Conservation (phyloP, 352 stramenopile species). For the Globisporangium takayamanum region DNA sequence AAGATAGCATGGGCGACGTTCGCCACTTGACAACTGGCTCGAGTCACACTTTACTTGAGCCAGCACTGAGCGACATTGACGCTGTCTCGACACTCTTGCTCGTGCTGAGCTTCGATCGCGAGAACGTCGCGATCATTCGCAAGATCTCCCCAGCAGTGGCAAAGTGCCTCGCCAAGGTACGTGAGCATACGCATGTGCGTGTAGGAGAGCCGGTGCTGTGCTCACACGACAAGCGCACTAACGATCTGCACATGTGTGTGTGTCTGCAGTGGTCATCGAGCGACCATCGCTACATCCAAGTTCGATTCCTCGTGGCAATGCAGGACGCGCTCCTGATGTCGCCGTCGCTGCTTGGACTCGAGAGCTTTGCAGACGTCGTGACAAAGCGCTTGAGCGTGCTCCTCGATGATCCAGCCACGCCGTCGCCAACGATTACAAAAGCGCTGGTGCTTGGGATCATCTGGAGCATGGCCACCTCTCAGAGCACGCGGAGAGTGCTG, state of each 20-base stretch:
- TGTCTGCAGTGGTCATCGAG: neutral
- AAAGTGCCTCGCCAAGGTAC: neutral
- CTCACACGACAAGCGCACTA: neutral
- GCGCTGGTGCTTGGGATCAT: conserved; percentile 3
- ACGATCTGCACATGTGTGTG: neutral
- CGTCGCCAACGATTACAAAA: neutral
- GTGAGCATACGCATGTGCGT: neutral
- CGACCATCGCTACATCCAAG: conserved; percentile 1
- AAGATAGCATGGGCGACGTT: neutral
- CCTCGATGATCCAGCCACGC: neutral
- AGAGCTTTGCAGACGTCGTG: neutral
- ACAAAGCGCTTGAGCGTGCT: neutral
- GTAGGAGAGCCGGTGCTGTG: neutral
- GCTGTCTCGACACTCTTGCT: conserved; percentile 1
- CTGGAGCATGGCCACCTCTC: conserved; percentile 1
- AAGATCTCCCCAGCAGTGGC: neutral
- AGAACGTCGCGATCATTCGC: neutral
- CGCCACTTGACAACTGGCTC: neutral
- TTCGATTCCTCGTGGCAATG: conserved; percentile 1
- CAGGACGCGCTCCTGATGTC: conserved; percentile 3
- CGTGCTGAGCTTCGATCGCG: conserved; percentile 2
- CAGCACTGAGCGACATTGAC: conserved; percentile 1
- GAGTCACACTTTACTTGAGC: neutral
- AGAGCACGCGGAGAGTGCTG: neutral
- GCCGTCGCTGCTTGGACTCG: neutral